A percentile compares a stretch with the other conserved stretches of the same genome.
Conservation (phyloP, 2,329 filamentous ascomycete genomes). For the Teratosphaeria pseudoeucalypti region DNA sequence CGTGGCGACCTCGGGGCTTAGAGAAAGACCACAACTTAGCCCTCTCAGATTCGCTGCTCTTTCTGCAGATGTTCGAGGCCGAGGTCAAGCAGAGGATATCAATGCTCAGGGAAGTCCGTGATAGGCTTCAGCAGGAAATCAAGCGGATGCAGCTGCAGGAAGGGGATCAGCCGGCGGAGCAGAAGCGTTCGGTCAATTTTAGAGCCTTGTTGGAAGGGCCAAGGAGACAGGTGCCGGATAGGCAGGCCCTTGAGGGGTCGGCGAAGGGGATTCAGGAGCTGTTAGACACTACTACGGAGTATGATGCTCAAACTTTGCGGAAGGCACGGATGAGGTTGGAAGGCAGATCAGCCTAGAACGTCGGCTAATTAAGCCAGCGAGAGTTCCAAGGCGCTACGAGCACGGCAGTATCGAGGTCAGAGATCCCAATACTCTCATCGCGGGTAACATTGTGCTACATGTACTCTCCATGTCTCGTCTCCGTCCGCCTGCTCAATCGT, state of each 20-base stretch:
- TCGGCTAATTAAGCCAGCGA: not conserved
- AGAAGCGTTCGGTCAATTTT: not conserved
- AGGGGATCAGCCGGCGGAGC: not conserved
- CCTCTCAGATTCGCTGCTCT: not conserved
- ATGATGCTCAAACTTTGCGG: not conserved
- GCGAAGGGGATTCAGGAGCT: not conserved
- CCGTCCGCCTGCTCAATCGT: not conserved
- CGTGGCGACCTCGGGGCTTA: not conserved
- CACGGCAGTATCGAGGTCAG: not conserved
- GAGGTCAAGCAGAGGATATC: not conserved
- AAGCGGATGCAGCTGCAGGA: not conserved
- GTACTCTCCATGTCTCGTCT: not conserved
- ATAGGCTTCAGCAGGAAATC: not conserved
- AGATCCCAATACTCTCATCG: not conserved
- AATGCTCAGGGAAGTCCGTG: not conserved
- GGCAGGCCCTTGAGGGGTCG: not conserved
- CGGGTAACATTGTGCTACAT: too few relatives aligned
- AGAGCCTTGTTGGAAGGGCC: not conserved
- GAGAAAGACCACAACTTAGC: not conserved
- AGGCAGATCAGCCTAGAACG: not conserved
- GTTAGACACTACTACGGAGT: not conserved
- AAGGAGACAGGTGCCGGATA: not conserved
- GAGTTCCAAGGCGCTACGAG: not conserved
- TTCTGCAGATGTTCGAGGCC: not conserved
- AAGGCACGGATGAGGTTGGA: not conserved